Evolutionary conservation across 2,329 filamentous ascomycete species (phyloP), one percentile per base, ranked within the genome.

Genomic region (Fusarium algeriense): DNA sequence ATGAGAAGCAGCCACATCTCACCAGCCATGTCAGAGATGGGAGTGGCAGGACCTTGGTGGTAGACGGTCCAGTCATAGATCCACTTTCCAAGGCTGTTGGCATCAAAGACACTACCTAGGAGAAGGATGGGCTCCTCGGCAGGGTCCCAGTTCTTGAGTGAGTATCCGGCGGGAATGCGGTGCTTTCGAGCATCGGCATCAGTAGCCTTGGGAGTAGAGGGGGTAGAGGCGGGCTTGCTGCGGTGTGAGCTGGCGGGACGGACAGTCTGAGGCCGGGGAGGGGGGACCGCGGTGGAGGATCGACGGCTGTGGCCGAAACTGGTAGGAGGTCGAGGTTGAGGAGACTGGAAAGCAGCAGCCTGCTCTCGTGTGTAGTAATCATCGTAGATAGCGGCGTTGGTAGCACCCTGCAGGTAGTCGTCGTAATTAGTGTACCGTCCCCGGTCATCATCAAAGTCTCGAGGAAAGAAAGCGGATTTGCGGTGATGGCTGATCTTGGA

Each of bases 21-120:
- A 74, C 95, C 96, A 5, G 96, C 95, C 82, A 97, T 91, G 73
- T 98, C 94, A 57, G 94, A 90, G 78, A 98, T 93, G 54, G 94
- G 93, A 14, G 92, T 94, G 43, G 89, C 89, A 17, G 94, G 89
- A 40, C 93, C 93, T 74, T 97, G 91, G 80, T 92, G 91, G 84
- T 93, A 97, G 71, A 98, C 93, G 20, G 96, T 98, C 96, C 96
- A 99, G 86, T 98, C 96, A 83, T 97, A 99, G 78, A 99, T 97
- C 96, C 96, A 99, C 84, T 98, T 98, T 78, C 96, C 96, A 34
- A 99, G 88, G 30, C 94, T 97, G 87, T 98, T 98, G 78, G 95
- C 93, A 79, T 98, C 96, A 78, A 98, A 98, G 61, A 98, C 96
- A 79, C 93, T 97, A 54, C 96, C 96, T 26, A 98, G 88, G 30